A percentile compares a stretch with the other conserved stretches of the same genome.
Evolutionary conservation across 768 basidiomycete genomes (phyloP).

Genomic region (Termitomyces sp.): DNA sequence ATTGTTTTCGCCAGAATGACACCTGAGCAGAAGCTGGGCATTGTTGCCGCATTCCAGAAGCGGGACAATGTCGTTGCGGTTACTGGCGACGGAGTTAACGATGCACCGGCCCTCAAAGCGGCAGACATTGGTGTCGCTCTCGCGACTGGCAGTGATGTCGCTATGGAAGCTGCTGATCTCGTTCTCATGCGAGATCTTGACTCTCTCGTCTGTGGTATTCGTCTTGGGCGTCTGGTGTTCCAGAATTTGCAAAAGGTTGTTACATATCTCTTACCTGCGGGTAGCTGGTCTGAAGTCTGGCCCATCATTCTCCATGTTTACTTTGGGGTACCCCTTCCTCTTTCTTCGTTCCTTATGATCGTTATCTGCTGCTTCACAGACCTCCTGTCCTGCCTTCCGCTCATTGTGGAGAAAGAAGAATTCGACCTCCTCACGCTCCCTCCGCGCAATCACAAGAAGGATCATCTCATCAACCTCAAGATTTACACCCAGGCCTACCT

Average conservation of each 20-base stretch:
- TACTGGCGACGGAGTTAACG: slow-evolving; percentile 55
- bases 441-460: slow-evolving; percentile 14
- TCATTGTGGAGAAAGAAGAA: slow-evolving; percentile 17
- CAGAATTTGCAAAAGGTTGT: slow-evolving; percentile 54
- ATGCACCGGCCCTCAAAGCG: slow-evolving; percentile 45
- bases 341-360: slow-evolving; percentile 34
- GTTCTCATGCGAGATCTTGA: slow-evolving; percentile 43
- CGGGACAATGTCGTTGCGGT: slow-evolving; percentile 47
- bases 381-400: slow-evolving; percentile 9
- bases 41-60: slow-evolving; percentile 47
- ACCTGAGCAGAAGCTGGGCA: slow-evolving; percentile 53
- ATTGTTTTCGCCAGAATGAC: slow-evolving; percentile 52
- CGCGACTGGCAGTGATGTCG: slow-evolving; percentile 38
- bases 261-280: slow-evolving; percentile 44
- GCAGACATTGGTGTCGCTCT: slow-evolving; percentile 54
- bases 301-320: slow-evolving; percentile 51
- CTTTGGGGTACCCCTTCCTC: slow-evolving; percentile 53
- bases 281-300: slow-evolving; percentile 59
- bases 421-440: slow-evolving; percentile 16
- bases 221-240: slow-evolving; percentile 55
- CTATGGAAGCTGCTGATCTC: slow-evolving; percentile 46
- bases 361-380: slow-evolving; percentile 18
- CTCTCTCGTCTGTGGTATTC: slow-evolving; percentile 52
- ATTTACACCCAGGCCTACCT: slow-evolving; percentile 11
- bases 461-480: slow-evolving; percentile 18